Base-by-base conservation (phyloP, 352 stramenopile genomes). In the Phytophthora pluvialis region DNA sequence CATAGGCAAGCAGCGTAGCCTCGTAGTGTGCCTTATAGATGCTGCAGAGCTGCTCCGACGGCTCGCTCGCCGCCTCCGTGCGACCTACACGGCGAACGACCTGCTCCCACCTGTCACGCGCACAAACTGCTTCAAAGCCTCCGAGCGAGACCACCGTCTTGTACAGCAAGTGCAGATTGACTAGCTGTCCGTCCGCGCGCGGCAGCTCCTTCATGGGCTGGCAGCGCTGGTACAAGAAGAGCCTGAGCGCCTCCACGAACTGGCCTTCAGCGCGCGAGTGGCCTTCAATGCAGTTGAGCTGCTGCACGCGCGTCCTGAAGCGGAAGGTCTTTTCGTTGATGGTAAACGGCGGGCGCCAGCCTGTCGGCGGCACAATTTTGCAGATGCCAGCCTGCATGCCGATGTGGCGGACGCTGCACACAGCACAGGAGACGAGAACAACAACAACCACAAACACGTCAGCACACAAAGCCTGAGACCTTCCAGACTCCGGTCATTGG, bases 321-420 rank as follows among this genome's bases (percentile, higher is more conserved):
- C 78, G 77, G 71, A 95, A 89, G 0, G 75, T 86, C 55, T 89
- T 88, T 49, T 95, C 83, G 58, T 98, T 93, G 38, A 96, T 86
- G 38, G 90, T 81, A 52, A 92, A 96, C 21, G 86, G 87, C 12
- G 93, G 95, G 18, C 93, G 90, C 96, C 96, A 99, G 39, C 92
- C 97, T 26, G 75, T 55, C 0, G 98, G 98, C 56, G 98, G 98
- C 15, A 99, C 96, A 72, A 99, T 99, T 80, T 99, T 99, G 74
- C 91, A 98, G 64, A 99, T 99, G 26, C 97, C 98, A 52, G 97
- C 97, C 54, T 89, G 75, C 79, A 97, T 89, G 18, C 94, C 97
- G 49, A 97, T 92, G 46, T 91, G 80, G 29, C 92, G 81, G 70
- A 97, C 96, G 57, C 81, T 96, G 51, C 31, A 21, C 4, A 44